Base-by-base conservation (phyloP, 192 early-diverging fungal species). In the Entomortierella lignicola region DNA sequence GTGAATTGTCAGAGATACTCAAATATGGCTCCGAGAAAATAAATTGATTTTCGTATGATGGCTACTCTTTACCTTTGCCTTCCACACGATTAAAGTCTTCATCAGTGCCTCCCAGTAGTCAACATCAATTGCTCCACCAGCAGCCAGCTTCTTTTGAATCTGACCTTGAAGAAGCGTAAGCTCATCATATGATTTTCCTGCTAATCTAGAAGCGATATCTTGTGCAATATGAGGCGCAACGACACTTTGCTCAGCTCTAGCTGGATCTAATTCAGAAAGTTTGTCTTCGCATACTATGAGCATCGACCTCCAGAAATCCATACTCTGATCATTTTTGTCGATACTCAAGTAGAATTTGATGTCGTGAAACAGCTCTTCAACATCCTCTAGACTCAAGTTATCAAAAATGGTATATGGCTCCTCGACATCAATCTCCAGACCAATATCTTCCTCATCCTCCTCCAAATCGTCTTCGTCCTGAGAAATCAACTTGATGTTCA, bases 81-180 rank as follows among this genome's bases (percentile, higher is more conserved):
- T 95, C 86, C 92, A 94, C 0, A 96, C 94, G 10, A 88, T 85
- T 43, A 96, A 66, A 44, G 88, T 89, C 34, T 89, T 88, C 59
- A 96, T 77, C 17, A 95, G 81, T 0, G 89, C 87, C 60, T 97
- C 96, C 97, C 97, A 99, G 72, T 97, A 99, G 41, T 99, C 97
- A 2, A 96, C 93, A 82, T 98, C 97, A 20, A 96, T 89, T 6
- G 87, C 86, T 20, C 87, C 93, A 23, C 82, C 84, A 1, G 85
- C 84, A 12, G 72, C 71, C 29, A 99, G 82, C 68, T 95, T 94
- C 4, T 77, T 67, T 55, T 91, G 87, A 34, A 98, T 92, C 55
- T 97, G 93, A 0, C 71, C 69, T 65, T 95, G 91, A 42, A 97
- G 86, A 15, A 88, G 77, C 2, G 82, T 75, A 0, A 99, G 86